Conservation (phyloP, 768 basidiomycete species). For the Leucocoprinus sp. region DNA sequence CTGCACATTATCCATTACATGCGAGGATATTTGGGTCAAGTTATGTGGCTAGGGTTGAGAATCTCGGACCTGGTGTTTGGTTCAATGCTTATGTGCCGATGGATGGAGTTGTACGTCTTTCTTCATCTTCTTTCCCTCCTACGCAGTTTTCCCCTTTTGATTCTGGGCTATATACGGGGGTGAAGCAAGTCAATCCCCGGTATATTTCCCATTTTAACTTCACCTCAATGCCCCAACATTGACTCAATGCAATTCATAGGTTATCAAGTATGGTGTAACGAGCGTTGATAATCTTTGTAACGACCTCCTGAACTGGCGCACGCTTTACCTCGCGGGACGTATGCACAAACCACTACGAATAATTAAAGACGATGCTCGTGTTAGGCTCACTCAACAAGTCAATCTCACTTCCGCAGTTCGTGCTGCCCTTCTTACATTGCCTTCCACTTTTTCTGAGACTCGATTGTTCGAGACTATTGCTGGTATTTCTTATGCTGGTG, state of each 20-base stretch:
- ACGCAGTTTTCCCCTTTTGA: too few relatives aligned
- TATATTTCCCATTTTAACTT: neutral
- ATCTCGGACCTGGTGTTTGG: conserved; percentile 82
- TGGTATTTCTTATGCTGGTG: conserved; percentile 78
- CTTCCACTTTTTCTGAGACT: conserved; percentile 71
- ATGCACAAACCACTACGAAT: conserved; percentile 97
- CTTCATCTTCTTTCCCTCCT: neutral
- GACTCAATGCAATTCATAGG: conserved; percentile 33
- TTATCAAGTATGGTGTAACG: conserved; percentile 95
- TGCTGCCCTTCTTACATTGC: conserved; percentile 82
- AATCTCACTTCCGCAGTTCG: conserved; percentile 89
- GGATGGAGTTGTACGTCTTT: conserved; percentile 68
- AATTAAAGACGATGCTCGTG: conserved; percentile 86
- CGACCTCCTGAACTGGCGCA: conserved; percentile 88
- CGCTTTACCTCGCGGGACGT: conserved; percentile 88
- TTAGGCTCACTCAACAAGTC: conserved; percentile 86
- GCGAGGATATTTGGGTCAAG: conserved; percentile 78
- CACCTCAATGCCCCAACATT: neutral
- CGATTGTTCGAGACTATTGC: conserved; percentile 83
- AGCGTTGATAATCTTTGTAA: conserved; percentile 83
- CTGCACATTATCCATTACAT: conserved; percentile 84
- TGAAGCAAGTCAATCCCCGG: neutral
- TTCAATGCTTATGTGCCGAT: conserved; percentile 89
- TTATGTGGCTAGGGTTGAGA: conserved; percentile 75
- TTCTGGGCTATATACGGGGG: neutral